Base-by-base conservation (phyloP, 176 grass and related monocot species). In the Oryza punctata region DNA sequence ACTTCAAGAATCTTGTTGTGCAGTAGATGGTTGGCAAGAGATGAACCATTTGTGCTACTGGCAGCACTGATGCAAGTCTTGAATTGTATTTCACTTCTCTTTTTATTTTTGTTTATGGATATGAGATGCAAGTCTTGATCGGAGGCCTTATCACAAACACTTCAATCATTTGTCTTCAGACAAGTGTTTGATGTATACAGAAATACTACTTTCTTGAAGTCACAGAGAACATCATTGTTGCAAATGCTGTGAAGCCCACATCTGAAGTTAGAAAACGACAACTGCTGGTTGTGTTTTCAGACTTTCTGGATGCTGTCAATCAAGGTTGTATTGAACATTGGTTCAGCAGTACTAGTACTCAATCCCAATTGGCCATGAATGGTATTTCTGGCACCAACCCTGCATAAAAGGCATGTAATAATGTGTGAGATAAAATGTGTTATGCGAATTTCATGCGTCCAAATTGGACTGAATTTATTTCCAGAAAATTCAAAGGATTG, bases 181-280 rank as follows among this genome's bases (percentile, higher is more conserved):
- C 71, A 84, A 67, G 14, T 29, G 65, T 2, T 57, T 41, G 67
- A 26, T 24, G 57, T 26, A n/a, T 45, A 0, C 1, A 37, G 7
- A 21, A 65, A 86, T 38, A 38, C 37, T 38, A 8, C 69, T 75
- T 73, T 54, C 84, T 73, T 80, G 41, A 80, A 86, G 76, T 16
- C 29, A 80, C 76, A 76, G 82, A 23, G 24, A 76, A 1, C 44
- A 57, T 15, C 25, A 54, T 68, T 40, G 67, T 32, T 9, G 28
- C 61, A 67, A 40, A 73, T 73, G 32, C 61, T 54, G 50, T 44
- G 25, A 67, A 75, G 2, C 63, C 49, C 21, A 63, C 16, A 40
- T 33, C 29, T 73, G 59, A 80, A 86, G 76, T 66, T 21, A 72
- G 59, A 86, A 79, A 72, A 73, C 14, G 69, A 66, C 59, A 79